A percentile compares a stretch with the other conserved stretches of the same genome.
phyloP scores from a whole-genome alignment of 495 filamentous ascomycete species.

The Penicillium arizonense region DNA sequence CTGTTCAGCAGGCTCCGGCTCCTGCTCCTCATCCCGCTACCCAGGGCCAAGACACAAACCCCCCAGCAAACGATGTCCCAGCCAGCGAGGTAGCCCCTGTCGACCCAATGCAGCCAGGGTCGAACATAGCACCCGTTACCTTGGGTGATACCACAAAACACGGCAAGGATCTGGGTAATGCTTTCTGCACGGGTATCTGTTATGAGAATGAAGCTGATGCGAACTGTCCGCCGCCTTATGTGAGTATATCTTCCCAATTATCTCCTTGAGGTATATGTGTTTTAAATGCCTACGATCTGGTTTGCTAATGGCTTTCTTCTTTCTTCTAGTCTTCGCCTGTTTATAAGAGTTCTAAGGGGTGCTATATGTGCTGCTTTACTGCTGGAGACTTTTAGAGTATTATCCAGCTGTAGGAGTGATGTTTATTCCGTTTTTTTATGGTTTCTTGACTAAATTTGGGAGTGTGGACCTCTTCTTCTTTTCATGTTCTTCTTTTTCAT shows the following conservation, averaged over 20 bases:
- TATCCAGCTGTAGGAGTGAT: too few species aligned
- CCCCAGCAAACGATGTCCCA: background rate
- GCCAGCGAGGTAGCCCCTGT: slow-evolving; percentile 12
- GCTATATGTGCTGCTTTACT: slow-evolving; percentile 24
- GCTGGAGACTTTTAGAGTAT: slow-evolving; percentile 19
- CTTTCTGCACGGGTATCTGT: slow-evolving; percentile 27
- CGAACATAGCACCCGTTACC: slow-evolving; percentile 13
- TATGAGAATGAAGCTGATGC: slow-evolving; percentile 9
- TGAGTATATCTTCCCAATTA: slow-evolving; percentile 13
- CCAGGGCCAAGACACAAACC: background rate
- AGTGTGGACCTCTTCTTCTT: too few species aligned
- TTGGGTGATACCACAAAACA: background rate
- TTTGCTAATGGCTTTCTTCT: background rate
- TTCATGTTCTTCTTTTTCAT: too few species aligned
- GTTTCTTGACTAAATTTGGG: too few species aligned
- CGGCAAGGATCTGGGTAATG: slow-evolving; percentile 26
- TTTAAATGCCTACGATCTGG: background rate
- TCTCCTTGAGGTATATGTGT: background rate
- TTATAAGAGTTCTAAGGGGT: slow-evolving; percentile 10
- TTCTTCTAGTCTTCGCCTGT: slow-evolving; percentile 10
- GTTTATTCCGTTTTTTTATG: background rate
- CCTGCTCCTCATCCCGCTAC: background rate
- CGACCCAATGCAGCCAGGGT: slow-evolving; percentile 10
- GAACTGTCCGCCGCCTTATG: slow-evolving; percentile 17
- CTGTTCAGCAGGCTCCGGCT: background rate